phyloP scores from a whole-genome alignment of 2,329 filamentous ascomycete genomes.

The Cercospora sp. region DNA sequence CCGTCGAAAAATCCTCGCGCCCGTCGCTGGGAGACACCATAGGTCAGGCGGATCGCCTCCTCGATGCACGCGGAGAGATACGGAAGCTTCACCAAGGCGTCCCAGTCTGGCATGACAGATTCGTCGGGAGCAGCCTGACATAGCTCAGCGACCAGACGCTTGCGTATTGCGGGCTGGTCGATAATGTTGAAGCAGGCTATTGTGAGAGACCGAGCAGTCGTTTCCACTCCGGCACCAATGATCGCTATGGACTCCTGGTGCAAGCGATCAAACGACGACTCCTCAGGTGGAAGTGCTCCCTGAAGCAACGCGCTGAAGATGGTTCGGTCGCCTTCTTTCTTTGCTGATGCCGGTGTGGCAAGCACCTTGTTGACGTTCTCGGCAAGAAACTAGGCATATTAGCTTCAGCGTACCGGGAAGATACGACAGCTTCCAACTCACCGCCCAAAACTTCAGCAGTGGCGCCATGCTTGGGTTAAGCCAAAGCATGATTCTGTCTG shows the following conservation, averaged over 20 bases:
- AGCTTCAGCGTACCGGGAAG: background rate
- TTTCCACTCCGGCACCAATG: constrained; percentile 51
- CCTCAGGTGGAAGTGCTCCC: constrained; percentile 32
- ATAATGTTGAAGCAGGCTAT: constrained; percentile 47
- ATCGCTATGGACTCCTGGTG: constrained; percentile 48
- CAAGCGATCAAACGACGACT: constrained; percentile 39
- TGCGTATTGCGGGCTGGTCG: constrained; percentile 37
- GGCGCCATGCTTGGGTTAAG: constrained; percentile 8
- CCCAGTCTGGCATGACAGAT: constrained; percentile 9
- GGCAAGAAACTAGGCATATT: background rate
- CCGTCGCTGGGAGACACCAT: constrained; percentile 24
- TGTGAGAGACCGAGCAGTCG: constrained; percentile 46
- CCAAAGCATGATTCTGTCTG: constrained; percentile 1
- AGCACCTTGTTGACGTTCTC: constrained; percentile 1
- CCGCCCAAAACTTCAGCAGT: constrained; percentile 3
- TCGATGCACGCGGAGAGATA: constrained; percentile 24
- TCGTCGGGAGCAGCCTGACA: constrained; percentile 20
- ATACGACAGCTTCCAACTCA: background rate
- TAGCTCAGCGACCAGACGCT: constrained; percentile 45
- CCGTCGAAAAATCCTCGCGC: constrained; percentile 17
- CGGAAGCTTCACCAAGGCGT: constrained; percentile 22
- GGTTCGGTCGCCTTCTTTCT: constrained; percentile 8
- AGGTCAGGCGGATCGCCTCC: constrained; percentile 27
- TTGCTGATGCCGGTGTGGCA: background rate
- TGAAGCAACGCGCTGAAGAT: constrained; percentile 19